Percentiles rank a stretch among this genome's conserved stretches.
phyloP scores from a whole-genome alignment of 495 filamentous ascomycete genomes.

The Thermothielavioides terrestris region DNA sequence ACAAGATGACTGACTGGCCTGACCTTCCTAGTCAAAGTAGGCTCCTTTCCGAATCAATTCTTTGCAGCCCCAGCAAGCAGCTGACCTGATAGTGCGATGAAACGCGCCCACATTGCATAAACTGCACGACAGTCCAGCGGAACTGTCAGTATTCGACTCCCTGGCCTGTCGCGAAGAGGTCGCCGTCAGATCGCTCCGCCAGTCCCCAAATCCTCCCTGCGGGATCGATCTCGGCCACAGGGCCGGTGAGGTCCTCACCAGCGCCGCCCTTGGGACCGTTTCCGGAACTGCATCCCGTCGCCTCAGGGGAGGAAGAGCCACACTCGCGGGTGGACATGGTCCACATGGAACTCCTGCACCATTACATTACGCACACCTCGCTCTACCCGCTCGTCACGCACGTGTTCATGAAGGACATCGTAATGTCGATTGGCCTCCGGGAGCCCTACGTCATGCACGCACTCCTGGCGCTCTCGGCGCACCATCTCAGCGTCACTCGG shows the following conservation, averaged over 20 bases:
- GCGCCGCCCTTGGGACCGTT: neutral
- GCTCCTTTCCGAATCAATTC: neutral
- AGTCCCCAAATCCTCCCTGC: constrained; percentile 4
- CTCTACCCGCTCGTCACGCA: constrained; percentile 7
- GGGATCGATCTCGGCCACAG: constrained; percentile 1
- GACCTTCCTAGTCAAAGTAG: neutral
- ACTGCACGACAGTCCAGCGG: constrained; percentile 27
- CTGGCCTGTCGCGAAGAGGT: neutral
- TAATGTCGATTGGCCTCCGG: constrained; percentile 16
- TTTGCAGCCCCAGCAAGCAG: neutral
- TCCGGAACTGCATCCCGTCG: neutral
- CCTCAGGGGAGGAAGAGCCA: constrained; percentile 2
- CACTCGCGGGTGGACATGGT: constrained; percentile 18
- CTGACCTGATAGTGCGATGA: constrained; percentile 25
- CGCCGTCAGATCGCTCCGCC: constrained; percentile 4
- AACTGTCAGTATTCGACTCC: constrained; percentile 21
- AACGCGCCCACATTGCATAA: constrained; percentile 26
- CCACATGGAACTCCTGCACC: constrained; percentile 30
- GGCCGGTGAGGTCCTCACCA: too few species aligned
- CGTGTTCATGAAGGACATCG: neutral
- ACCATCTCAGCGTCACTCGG: constrained; percentile 32
- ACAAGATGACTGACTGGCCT: neutral
- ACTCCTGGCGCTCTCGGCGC: constrained; percentile 36
- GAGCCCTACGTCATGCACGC: constrained; percentile 37
- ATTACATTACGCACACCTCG: constrained; percentile 15